Conservation (phyloP, 2,329 filamentous ascomycete genomes). For the Aspergillus ibericus region DNA sequence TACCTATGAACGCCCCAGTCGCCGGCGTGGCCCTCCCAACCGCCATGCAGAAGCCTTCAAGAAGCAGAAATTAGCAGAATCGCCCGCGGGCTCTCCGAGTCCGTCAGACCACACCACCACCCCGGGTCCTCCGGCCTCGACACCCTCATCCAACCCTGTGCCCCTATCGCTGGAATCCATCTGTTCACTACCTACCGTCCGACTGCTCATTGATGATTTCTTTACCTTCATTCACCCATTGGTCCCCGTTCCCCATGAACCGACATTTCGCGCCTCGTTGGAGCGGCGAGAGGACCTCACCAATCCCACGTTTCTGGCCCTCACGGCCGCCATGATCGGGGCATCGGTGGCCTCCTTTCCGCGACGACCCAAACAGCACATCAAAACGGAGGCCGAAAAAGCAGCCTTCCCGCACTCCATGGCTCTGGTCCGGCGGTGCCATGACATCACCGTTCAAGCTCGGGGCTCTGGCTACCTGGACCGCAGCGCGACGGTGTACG, state of each 20-base stretch:
- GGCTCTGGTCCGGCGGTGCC: conserved; percentile 44
- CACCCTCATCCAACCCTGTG: conserved; percentile 39
- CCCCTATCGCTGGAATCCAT: conserved; percentile 53
- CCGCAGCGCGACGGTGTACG: conserved; percentile 43
- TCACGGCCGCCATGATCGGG: conserved; percentile 49
- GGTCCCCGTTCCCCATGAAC: conserved; percentile 49
- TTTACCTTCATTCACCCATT: conserved; percentile 51
- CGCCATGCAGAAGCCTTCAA: conserved; percentile 67
- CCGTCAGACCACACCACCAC: conserved; percentile 45
- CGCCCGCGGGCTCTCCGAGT: conserved; percentile 38
- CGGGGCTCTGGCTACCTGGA: conserved; percentile 47
- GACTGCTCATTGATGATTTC: conserved; percentile 47
- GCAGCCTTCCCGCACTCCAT: conserved; percentile 45
- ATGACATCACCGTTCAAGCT: conserved; percentile 45
- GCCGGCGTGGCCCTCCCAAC: conserved; percentile 65
- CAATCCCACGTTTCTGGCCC: conserved; percentile 44
- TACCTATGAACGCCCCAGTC: conserved; percentile 64
- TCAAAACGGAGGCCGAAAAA: conserved; percentile 40
- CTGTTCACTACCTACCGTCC: conserved; percentile 42
- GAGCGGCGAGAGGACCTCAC: conserved; percentile 44
- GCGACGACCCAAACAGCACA: conserved; percentile 42
- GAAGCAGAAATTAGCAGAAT: conserved; percentile 53
- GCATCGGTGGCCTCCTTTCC: conserved; percentile 47
- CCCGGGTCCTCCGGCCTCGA: conserved; percentile 34
- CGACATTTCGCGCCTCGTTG: conserved; percentile 46